Evolutionary conservation across 164 flowering plant species (phyloP), one percentile per base, ranked within the genome.

Genomic region (Amborella trichopoda): DNA sequence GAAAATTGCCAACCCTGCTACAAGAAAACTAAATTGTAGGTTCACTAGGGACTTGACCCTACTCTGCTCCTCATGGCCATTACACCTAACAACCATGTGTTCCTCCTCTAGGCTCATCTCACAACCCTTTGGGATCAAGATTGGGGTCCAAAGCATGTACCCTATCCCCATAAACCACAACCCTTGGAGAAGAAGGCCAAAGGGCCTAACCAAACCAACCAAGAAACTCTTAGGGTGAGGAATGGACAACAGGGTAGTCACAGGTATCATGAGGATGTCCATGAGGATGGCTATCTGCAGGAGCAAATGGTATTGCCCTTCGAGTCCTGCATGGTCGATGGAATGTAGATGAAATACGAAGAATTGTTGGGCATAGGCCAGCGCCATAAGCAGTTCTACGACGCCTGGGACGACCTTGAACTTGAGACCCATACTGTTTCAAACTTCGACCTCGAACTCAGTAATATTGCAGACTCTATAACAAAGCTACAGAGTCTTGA

Each of bases 81-180:
- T 44, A 61, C 95, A 85, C 20, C 78, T 46, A 1, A 76, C 88
- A 6, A 82, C 75, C 5, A 46, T 1, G 32, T 76, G 91, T 13
- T 75, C 83, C 5, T 71, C 80, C 32, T 86, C 82, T 14, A 20
- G 28, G 58, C 73, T 54, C 61, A 82, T 33, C 51, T 61, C 65
- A 18, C 91, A 86, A 2, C 81, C 91, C 53, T 82, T 82, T 0
- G 82, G 68, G 0, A 78, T 56, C 18, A 80, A 53, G 6, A 19
- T 36, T 0, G 91, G 95, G 0, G 78, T 82, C 86, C 86, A 88
- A 14, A 88, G 69, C 76, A 71, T 61, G 50, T 69, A 58, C 18
- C 94, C 97, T 83, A 75, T 78, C 28, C 75, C 42, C 27, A 74
- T 68, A 5, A 81, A 54, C 94, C 97, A 88, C 16, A 72, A 37